Evolutionary conservation across 352 stramenopile genomes (phyloP), one percentile per base, ranked within the genome.

Genomic region (Phytophthora syringae): DNA sequence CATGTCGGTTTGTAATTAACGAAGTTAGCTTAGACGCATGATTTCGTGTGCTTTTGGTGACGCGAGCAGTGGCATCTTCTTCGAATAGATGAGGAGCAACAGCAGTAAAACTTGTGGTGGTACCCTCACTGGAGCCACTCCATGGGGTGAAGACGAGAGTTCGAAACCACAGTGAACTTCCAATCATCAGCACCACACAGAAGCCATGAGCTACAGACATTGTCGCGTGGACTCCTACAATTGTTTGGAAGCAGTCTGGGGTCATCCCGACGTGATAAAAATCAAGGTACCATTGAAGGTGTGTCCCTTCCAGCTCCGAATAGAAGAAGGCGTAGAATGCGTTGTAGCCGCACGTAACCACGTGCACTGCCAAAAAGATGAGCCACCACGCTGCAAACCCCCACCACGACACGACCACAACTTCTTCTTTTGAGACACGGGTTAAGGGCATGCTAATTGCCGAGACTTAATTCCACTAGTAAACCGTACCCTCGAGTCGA

Each of bases 311-410:
- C 28, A 66, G 4, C 27, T 22, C 20, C 58, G 25, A 55, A 10
- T 43, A 43, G 36, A 43, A 13, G 15, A 43, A 21, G 15, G 36
- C 36, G 18, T 55, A 67, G 5, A 22, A 49, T 10, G 42, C 30
- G 16, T 67, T 67, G 25, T 67, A 67, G 18, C 59, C 42, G n/a
- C 49, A 60, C 0, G 39, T 52, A 18, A 24, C 49, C 13, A 60
- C 0, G 7, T 67, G 59, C 7, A 67, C 50, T 6, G 20, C 50
- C 4, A 67, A 40, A 52, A 67, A 60, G 3, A 60, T 11, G 13
- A 55, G 0, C 59, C 50, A 67, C 50, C 59, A 67, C 1, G 53
- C 20, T 6, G n/a, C 25, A 40, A 60, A 60, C 24, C 3, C 25
- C 42, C 50, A 67, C 39, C 40, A 40, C 7, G 48, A 20, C 16